Percentiles rank a stretch among this genome's conserved stretches.
These are phyloP conservation scores for Lasiosphaeria ovina DNA, from an alignment of 495 filamentous ascomycete species.

Conservation along the genomic window DNA sequence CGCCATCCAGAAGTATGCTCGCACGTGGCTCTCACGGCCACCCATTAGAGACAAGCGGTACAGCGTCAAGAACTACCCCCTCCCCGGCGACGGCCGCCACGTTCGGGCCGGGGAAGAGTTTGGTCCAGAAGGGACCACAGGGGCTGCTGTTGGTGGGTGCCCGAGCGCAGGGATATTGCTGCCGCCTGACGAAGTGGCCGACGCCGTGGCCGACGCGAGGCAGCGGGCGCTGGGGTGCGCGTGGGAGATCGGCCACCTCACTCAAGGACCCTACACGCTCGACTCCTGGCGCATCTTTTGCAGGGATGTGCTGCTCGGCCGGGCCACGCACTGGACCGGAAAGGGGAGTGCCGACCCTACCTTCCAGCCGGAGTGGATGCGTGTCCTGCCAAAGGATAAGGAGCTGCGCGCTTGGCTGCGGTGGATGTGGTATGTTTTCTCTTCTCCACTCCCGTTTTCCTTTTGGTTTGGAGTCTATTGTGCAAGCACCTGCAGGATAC, in stretches of 20 bases:
- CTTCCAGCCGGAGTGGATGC: slow-evolving; percentile 78
- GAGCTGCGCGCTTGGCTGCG: slow-evolving; percentile 81
- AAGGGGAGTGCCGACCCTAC: slow-evolving; percentile 28
- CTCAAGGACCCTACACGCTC: slow-evolving; percentile 83
- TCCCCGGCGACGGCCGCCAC: slow-evolving; percentile 51
- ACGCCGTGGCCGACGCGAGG: slow-evolving; percentile 25
- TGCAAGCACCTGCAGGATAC: too few relatives aligned
- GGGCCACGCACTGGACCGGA: slow-evolving; percentile 62
- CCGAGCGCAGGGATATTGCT: slow-evolving; percentile 1
- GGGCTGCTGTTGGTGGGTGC: slow-evolving; percentile 9
- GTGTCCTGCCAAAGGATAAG: slow-evolving; percentile 81
- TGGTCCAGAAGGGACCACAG: slow-evolving; percentile 10
- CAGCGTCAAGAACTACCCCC: slow-evolving; percentile 68
- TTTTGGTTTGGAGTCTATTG: neutral
- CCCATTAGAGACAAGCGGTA: slow-evolving; percentile 61
- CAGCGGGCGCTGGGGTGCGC: slow-evolving; percentile 45
- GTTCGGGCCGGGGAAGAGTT: slow-evolving; percentile 50
- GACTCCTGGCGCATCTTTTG: slow-evolving; percentile 96
- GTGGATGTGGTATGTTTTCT: slow-evolving; percentile 74
- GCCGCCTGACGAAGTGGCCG: neutral
- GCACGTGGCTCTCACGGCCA: slow-evolving; percentile 64
- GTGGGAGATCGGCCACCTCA: slow-evolving; percentile 87
- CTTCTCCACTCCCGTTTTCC: neutral
- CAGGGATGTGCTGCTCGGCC: slow-evolving; percentile 68
- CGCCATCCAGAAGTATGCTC: slow-evolving; percentile 62